phyloP scores from a whole-genome alignment of 2,329 filamentous ascomycete genomes.

The Chaetomiaceae sp. region DNA sequence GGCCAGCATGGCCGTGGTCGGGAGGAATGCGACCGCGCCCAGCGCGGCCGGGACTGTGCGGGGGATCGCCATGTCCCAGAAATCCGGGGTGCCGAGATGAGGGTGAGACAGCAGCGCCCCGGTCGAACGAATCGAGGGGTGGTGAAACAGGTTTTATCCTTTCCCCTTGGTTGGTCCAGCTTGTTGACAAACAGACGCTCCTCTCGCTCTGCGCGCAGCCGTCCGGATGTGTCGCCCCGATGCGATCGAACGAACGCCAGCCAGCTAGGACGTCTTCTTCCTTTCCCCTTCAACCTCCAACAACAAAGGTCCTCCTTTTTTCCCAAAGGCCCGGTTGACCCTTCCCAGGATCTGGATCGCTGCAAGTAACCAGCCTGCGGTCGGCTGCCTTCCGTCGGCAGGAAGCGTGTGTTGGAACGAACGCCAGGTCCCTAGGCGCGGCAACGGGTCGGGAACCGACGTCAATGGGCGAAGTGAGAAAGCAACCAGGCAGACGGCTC shows the following conservation, averaged over 20 bases:
- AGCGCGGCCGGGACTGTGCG: conserved; percentile 34
- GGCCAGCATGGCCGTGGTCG: conserved; percentile 38
- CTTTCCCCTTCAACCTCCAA: neutral
- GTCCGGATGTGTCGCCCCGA: neutral
- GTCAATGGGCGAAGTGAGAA: neutral
- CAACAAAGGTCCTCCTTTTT: neutral
- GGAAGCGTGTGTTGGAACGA: neutral
- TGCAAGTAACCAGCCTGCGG: neutral
- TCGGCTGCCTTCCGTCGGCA: neutral
- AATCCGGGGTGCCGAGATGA: conserved; percentile 6
- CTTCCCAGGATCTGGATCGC: neutral
- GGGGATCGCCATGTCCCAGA: conserved; percentile 33
- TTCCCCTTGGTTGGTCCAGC: neutral
- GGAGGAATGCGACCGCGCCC: conserved; percentile 35
- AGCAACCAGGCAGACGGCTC: neutral
- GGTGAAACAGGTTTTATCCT: neutral
- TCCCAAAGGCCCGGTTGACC: no score
- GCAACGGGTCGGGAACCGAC: neutral
- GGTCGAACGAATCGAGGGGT: neutral
- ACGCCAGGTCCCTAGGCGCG: neutral
- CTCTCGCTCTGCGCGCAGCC: conserved; percentile 2
- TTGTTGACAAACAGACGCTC: neutral
- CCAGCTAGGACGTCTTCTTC: neutral
- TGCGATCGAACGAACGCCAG: neutral
- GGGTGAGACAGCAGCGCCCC: conserved; percentile 4